These are phyloP conservation scores for Daldinia loculata DNA, from an alignment of 495 filamentous ascomycete species.

Conservation along the genomic window DNA sequence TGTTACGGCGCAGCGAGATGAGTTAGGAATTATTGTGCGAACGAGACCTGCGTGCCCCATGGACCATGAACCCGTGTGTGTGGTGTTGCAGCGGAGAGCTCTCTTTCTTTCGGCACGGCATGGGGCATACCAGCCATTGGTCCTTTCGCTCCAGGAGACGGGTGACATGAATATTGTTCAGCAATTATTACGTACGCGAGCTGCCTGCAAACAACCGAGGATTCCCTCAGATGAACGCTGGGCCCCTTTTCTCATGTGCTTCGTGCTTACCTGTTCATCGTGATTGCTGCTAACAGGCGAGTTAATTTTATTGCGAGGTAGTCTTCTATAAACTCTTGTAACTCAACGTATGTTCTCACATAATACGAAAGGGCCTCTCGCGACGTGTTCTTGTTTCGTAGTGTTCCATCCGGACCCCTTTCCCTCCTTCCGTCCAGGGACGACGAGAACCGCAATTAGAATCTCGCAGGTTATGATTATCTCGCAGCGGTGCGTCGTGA, in stretches of 20 bases:
- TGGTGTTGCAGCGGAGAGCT: slow-evolving; percentile 12
- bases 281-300: slow-evolving; percentile 12
- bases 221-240: slow-evolving; percentile 28
- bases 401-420: slow-evolving; percentile 34
- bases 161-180: slow-evolving; percentile 33
- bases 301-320: slow-evolving; percentile 8
- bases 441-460: slow-evolving; percentile 28
- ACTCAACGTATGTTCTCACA: slow-evolving; percentile 33
- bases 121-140: slow-evolving; percentile 16
- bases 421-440: slow-evolving; percentile 10
- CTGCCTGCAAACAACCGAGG: slow-evolving; percentile 35
- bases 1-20: slow-evolving; percentile 32
- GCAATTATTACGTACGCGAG: slow-evolving; percentile 36
- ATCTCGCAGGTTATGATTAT: slow-evolving; percentile 10
- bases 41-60: slow-evolving; percentile 23
- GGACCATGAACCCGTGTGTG: slow-evolving; percentile 6
- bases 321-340: slow-evolving; percentile 8
- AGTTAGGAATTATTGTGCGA: slow-evolving; percentile 39
- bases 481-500: slow-evolving; percentile 12
- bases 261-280: background rate
- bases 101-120: slow-evolving; percentile 10
- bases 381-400: slow-evolving; percentile 40
- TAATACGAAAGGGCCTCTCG: slow-evolving; percentile 32
- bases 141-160: slow-evolving; percentile 14
- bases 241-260: slow-evolving; percentile 16